Conservation (phyloP, 139 green algal species). For the Chlorella sp. region DNA sequence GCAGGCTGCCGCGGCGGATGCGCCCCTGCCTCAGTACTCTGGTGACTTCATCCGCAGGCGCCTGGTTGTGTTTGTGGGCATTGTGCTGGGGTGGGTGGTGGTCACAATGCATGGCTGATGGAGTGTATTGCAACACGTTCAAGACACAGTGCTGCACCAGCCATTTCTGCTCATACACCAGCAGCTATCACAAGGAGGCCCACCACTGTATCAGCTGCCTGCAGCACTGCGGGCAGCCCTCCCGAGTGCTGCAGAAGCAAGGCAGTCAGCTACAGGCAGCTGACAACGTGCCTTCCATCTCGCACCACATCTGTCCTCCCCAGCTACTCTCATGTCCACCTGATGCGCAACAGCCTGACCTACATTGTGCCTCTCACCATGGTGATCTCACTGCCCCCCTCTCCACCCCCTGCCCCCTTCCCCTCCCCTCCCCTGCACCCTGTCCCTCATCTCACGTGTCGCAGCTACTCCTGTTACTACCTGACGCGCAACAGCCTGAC, state of each 20-base stretch:
- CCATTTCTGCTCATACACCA: background rate
- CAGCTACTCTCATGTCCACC: no score
- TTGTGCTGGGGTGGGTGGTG: constrained; percentile 75
- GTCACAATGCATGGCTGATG: no score
- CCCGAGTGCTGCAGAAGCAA: background rate
- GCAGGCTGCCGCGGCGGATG: no score
- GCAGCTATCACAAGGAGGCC: no score
- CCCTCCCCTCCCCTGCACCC: no score
- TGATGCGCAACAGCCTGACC: background rate
- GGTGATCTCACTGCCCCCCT: no score
- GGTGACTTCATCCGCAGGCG: constrained; percentile 56
- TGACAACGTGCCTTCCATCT: background rate
- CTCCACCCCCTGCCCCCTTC: no score
- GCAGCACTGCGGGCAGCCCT: background rate
- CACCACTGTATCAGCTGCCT: background rate
- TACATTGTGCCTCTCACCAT: no score
- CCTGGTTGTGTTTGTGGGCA: constrained; percentile 67
- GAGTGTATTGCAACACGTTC: background rate
- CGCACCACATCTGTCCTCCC: background rate
- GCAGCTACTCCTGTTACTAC: constrained; percentile 84
- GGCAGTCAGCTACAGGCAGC: no score
- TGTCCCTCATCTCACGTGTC: background rate
- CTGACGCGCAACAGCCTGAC: constrained; percentile 90
- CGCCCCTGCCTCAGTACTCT: no score
- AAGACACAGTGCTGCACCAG: background rate